phyloP scores from a whole-genome alignment of 23 red algal genomes.

The Gracilaria caudata region DNA sequence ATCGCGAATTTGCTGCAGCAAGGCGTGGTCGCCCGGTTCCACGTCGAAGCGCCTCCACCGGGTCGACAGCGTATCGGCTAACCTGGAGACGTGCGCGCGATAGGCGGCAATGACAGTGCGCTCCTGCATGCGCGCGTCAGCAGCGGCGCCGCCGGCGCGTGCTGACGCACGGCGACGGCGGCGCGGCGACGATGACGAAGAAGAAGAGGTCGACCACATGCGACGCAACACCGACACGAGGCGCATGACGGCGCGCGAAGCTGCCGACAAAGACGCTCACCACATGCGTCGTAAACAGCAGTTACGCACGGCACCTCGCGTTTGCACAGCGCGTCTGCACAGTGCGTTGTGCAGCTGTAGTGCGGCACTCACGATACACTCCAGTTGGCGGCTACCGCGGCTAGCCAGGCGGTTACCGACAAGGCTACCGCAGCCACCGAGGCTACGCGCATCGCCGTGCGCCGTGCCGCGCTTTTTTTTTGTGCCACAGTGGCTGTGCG shows the following conservation, averaged over 20 bases:
- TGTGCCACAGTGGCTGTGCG: not conserved
- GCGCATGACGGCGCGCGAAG: conserved; percentile 28
- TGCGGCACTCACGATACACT: not conserved
- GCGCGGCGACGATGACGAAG: conserved; percentile 5
- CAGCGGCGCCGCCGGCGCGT: not conserved
- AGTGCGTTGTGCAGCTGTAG: no score
- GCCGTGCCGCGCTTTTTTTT: not conserved
- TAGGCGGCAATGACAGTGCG: conserved; percentile 34
- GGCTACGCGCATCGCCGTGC: not conserved
- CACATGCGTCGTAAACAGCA: not conserved
- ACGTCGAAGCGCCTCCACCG: conserved; percentile 29
- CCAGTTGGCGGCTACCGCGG: not conserved
- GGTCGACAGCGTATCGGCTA: not conserved
- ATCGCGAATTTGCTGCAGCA: not conserved
- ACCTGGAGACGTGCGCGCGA: conserved; percentile 9
- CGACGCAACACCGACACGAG: conserved; percentile 34
- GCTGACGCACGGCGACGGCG: not conserved
- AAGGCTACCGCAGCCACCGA: not conserved
- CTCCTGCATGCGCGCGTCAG: conserved; percentile 30
- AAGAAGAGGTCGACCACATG: conserved; percentile 35
- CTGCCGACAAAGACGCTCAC: not conserved
- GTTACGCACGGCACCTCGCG: no score
- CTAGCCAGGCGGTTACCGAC: no score
- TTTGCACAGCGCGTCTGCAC: no score
- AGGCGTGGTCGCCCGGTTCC: conserved; percentile 14